A percentile compares a stretch with the other conserved stretches of the same genome.
phyloP scores from a whole-genome alignment of 805 yeast species.

The Hanseniaspora meyeri region DNA sequence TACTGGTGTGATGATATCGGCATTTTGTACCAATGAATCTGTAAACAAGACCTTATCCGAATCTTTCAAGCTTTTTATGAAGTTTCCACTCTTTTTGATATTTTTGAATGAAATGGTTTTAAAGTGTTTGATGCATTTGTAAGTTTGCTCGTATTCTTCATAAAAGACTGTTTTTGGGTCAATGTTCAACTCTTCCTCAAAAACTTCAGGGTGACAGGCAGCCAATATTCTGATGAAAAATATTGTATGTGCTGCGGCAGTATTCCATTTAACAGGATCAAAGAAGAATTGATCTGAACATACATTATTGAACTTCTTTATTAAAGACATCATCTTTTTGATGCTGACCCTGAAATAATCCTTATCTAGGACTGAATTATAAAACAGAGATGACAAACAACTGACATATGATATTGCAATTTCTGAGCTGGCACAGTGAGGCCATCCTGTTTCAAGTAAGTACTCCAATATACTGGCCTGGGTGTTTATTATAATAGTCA shows the following conservation, averaged over 20 bases:
- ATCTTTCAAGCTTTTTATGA: background rate
- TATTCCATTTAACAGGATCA: constrained; percentile 14
- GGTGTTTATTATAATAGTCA: background rate
- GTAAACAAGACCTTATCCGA: background rate
- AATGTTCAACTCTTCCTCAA: background rate
- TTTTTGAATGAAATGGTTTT: background rate
- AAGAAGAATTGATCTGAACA: background rate
- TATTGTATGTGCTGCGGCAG: constrained; percentile 1
- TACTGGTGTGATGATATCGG: background rate
- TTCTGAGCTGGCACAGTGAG: background rate
- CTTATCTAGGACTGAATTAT: constrained; percentile 4
- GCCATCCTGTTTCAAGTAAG: constrained; percentile 4
- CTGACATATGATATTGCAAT: background rate
- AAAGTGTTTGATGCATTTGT: background rate
- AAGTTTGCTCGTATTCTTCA: constrained; percentile 2
- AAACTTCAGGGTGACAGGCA: constrained; percentile 1
- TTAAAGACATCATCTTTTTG: background rate
- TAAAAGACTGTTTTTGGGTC: background rate
- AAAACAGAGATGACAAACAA: constrained; percentile 5
- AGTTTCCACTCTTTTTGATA: background rate
- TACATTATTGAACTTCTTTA: background rate
- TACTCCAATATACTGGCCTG: background rate
- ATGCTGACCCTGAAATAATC: background rate
- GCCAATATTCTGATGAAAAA: constrained; percentile 2
- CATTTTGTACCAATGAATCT: background rate